phyloP scores from a whole-genome alignment of 257 asterid genomes.

The Perilla frutescens region DNA sequence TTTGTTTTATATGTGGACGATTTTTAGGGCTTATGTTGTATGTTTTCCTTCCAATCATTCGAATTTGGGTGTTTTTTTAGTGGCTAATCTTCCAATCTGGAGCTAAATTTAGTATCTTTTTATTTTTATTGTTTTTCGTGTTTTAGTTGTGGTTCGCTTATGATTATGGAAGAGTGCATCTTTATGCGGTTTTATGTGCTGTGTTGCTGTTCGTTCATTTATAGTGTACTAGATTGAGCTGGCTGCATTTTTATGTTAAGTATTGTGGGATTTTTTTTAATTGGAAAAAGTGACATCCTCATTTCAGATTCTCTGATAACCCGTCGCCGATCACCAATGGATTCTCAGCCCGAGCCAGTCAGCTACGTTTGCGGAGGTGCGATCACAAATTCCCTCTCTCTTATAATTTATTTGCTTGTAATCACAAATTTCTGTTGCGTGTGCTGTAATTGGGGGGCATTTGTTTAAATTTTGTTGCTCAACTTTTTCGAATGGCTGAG shows the following conservation, averaged over 20 bases:
- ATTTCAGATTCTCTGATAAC: not conserved
- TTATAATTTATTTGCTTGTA: not conserved
- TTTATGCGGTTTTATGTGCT: constrained; percentile 18
- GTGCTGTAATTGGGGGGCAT: not conserved
- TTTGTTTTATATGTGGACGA: constrained; percentile 5
- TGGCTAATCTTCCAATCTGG: not conserved
- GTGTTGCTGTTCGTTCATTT: not conserved
- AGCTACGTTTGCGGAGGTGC: constrained; percentile 80
- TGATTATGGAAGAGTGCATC: not conserved
- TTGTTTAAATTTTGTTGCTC: not conserved
- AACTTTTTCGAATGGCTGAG: not conserved
- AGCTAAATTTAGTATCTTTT: not conserved
- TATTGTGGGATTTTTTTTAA: not conserved
- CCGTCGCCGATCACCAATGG: constrained; percentile 44
- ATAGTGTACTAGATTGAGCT: not conserved
- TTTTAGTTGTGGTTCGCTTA: not conserved
- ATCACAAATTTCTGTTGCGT: not conserved
- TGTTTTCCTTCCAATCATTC: not conserved
- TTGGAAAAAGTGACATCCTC: too few relatives aligned
- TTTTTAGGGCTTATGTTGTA: not conserved
- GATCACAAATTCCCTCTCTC: too few relatives aligned
- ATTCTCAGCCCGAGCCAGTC: constrained; percentile 81
- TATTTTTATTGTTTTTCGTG: not conserved
- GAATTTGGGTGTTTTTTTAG: not conserved
- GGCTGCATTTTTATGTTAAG: not conserved